A percentile compares a stretch with the other conserved stretches of the same genome.
Conservation (phyloP, 805 yeast genomes). For the Starmera dryadoides region DNA sequence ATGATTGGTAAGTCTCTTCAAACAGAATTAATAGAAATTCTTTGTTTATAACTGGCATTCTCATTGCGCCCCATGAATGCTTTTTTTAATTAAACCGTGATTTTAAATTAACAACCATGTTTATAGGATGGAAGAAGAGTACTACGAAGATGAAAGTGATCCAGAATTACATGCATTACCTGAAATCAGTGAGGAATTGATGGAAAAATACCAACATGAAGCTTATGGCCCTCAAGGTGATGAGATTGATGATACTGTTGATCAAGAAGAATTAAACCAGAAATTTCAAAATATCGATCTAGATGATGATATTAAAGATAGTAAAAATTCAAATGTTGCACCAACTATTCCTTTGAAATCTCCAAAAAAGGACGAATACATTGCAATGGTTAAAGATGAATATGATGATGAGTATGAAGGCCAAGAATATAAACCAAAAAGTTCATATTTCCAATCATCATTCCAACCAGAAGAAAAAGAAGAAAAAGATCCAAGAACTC, state of each 20-base stretch:
- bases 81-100: neutral
- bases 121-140: neutral
- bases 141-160: neutral
- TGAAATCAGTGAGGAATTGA: neutral
- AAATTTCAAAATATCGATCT: constrained; percentile 18
- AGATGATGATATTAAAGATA: constrained; percentile 1
- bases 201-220: neutral
- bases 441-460: constrained; percentile 5
- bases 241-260: constrained; percentile 6
- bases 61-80: constrained; percentile 8
- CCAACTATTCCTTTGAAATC: too few relatives aligned
- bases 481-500: neutral
- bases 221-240: constrained; percentile 2
- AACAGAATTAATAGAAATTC: neutral
- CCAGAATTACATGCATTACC: neutral
- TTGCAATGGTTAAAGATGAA: constrained; percentile 6
- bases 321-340: too few relatives aligned
- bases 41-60: constrained; percentile 1
- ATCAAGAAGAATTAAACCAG: neutral
- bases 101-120: neutral
- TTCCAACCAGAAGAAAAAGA: neutral
- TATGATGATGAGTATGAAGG: constrained; percentile 17
- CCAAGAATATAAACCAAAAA: constrained; percentile 10
- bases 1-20: constrained; percentile 27
- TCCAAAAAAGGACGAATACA: constrained; percentile 5